Evolutionary conservation across 1,284 basidiomycete genomes (phyloP).

Genomic region (Rhodotorula sp.): DNA sequence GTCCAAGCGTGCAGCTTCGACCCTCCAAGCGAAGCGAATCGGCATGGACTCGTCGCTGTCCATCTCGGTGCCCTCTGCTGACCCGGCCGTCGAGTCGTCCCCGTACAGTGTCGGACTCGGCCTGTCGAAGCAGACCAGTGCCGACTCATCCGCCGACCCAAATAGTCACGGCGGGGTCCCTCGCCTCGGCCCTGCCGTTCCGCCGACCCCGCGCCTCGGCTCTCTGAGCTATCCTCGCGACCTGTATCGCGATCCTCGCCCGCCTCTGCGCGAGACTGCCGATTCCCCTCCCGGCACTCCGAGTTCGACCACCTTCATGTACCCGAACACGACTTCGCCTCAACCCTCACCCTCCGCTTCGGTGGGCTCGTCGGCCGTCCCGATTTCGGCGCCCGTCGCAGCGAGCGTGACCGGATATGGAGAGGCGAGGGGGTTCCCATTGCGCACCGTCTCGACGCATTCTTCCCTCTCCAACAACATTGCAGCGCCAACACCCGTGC

Average conservation of each 20-base stretch:
- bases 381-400: neutral
- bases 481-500: neutral
- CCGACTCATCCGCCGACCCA: neutral
- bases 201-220: neutral
- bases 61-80: neutral
- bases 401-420: too few relatives aligned
- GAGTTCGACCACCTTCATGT: neutral
- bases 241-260: neutral
- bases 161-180: neutral
- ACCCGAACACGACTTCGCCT: constrained; percentile 12
- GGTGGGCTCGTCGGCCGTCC: neutral
- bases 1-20: neutral
- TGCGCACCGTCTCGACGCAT: neutral
- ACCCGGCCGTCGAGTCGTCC: neutral
- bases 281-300: neutral
- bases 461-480: neutral
- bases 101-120: neutral
- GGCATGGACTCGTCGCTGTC: constrained; percentile 11
- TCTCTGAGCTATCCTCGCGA: neutral
- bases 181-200: constrained; percentile 1
- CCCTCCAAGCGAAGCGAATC: neutral
- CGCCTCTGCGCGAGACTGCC: neutral
- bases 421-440: neutral
- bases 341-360: constrained; percentile 4
- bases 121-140: neutral